Evolutionary conservation across 2,329 filamentous ascomycete species (phyloP), one percentile per base, ranked within the genome.

Genomic region (Stachybotrys chlorohalonatus): DNA sequence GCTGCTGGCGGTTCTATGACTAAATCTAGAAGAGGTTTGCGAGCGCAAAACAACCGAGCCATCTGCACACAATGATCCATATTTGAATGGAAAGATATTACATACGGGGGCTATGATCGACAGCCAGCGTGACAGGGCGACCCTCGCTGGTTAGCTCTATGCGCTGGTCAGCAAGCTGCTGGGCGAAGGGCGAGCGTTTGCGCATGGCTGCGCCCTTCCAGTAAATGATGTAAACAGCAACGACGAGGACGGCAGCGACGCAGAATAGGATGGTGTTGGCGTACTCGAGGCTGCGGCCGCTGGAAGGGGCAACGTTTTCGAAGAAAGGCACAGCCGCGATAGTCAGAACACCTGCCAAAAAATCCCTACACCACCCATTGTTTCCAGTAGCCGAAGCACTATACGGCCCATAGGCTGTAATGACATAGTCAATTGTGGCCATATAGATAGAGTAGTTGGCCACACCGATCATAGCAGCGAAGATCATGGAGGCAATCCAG

Each of bases 401-500:
- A 66, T 89, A 90, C 0, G 82, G 82, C 0, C 87, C 87, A 62
- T 90, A 89, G 0, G 86, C 49, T 32, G 47, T n/a, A n/a, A 5
- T 1, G 11, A 89, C 89, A 71, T 90, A 90, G 68, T 90, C 85
- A 59, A 89, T 87, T 1, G 85, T 88, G 1, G 85, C 84, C 82
- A 88, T 87, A 71, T 89, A 89, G 55, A 89, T 88, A 39, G 80
- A 74, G 46, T 86, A 87, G 63, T 90, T 90, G 54, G 86, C 86
- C 52, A 90, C 84, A 17, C 85, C 87, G 52, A 90, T 83, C 49
- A 88, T 73, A 15, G 75, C 76, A 1, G 79, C 77, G 59, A 85
- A 88, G 50, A 89, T 70, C 73, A 86, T 80, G 2, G 84, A 83
- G 0, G 77, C 83, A 24, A 88, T 82, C 86, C 87, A 90, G 59